Evolutionary conservation across 2,329 filamentous ascomycete genomes (phyloP), one percentile per base, ranked within the genome.

Genomic region (Zasmidium angulare): DNA sequence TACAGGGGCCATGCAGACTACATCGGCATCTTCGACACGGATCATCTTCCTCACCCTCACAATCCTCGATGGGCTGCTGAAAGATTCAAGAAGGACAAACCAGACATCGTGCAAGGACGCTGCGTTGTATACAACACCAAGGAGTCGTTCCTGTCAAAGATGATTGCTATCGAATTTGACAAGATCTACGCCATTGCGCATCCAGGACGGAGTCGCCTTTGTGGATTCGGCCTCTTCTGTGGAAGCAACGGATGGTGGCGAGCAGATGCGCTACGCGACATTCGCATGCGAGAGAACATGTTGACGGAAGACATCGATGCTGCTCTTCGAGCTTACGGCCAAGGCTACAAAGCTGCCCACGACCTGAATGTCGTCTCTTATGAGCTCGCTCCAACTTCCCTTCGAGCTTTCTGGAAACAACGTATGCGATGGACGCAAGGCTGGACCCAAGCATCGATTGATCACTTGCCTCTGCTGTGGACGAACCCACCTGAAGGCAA

Each of bases 101-200:
- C 74, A n/a, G 67, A 80, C 54, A 78, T 81, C 55, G 79, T 81
- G 3, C 79, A 81, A 68, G 79, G 79, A 7, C 76, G 79, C 21
- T 81, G 79, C 64, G 74, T 81, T 3, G 72, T 81, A 24, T 79
- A 80, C 70, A 81, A 81, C 66, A 72, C 79, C 4, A 70, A 72
- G 11, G 76, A 77, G 3, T 75, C 71, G 2, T 74, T 79, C 63
- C 70, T 78, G 46, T 75, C 79, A 0, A 75, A 72, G 50, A 78
- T 81, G 77, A 80, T 81, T 17, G 74, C 77, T 1, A 75, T 81
- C 36, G 79, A 81, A 62, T 81, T 81, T 57, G 79, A 81, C 67
- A 81, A 81, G 67, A 81, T 81, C 59, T 81, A 81, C 62, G 79
- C 79, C 2, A 78, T 81, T 10, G 80, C 79, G 7, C 79, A 81